Evolutionary conservation across 345 rosid species (phyloP).

Genomic region (Brassica rapa): DNA sequence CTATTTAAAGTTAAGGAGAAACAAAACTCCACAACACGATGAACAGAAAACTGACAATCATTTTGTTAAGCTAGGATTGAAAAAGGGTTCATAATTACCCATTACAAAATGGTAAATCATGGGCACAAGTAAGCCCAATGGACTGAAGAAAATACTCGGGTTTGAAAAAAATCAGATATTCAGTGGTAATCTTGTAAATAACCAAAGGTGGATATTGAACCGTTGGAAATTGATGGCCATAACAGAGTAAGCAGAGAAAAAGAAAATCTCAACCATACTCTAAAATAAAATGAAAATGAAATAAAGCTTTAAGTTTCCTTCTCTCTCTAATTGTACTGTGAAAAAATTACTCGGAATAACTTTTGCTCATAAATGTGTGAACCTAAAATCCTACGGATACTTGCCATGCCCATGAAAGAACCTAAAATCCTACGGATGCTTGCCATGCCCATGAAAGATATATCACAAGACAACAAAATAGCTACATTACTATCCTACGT

Average conservation of each 20-base stretch:
- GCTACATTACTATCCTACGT: constrained; percentile 37
- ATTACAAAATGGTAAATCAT: not conserved
- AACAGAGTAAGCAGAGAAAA: constrained; percentile 1
- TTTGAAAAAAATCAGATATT: not conserved
- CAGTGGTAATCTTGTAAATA: not conserved
- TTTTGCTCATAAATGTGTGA: constrained; percentile 11
- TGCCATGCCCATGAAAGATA: not conserved
- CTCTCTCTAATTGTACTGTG: not conserved
- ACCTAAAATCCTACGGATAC: not conserved
- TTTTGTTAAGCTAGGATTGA: not conserved
- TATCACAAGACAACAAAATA: constrained; percentile 15
- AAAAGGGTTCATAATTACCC: not conserved
- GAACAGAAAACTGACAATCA: not conserved
- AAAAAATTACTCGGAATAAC: not conserved
- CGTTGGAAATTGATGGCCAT: constrained; percentile 1
- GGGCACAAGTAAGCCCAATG: constrained; percentile 25
- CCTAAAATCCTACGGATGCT: not conserved
- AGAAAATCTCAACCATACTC: not conserved
- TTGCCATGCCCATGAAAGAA: constrained; percentile 14
- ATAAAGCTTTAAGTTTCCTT: not conserved
- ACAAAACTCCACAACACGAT: constrained; percentile 22
- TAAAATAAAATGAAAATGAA: not conserved
- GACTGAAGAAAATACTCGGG: not conserved
- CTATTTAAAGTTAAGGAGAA: not conserved
- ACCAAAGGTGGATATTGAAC: not conserved